These are phyloP conservation scores for Gorgonomyces haynaldii DNA, from an alignment of 192 early-diverging fungal genomes.

Conservation along the genomic window DNA sequence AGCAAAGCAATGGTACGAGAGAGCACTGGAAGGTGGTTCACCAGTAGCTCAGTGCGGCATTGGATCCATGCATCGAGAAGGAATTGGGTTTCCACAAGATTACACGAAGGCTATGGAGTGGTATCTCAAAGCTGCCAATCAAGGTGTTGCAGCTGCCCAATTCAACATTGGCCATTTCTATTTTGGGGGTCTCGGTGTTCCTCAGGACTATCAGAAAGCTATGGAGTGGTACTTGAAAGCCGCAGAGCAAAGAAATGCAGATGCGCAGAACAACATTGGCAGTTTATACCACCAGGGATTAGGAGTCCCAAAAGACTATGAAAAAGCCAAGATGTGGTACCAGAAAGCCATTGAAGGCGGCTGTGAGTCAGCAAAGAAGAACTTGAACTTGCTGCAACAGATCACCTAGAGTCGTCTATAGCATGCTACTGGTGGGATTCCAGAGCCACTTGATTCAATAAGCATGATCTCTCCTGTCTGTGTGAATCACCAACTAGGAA, in stretches of 20 bases:
- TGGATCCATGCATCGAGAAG: conserved; percentile 5
- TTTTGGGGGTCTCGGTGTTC: neutral
- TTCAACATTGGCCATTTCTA: neutral
- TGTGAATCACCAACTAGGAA: too few species aligned
- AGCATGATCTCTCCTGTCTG: too few species aligned
- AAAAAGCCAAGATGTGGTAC: conserved; percentile 5
- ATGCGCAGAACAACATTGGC: conserved; percentile 4
- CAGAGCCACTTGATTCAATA: too few species aligned
- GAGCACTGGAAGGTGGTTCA: conserved; percentile 41
- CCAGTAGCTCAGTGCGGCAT: conserved; percentile 29
- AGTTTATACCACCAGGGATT: neutral
- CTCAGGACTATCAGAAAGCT: conserved; percentile 5
- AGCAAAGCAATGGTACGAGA: conserved; percentile 2
- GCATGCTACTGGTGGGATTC: too few species aligned
- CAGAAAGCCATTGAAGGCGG: neutral
- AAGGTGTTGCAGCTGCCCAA: neutral
- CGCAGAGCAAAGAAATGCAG: neutral
- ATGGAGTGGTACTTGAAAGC: conserved; percentile 17
- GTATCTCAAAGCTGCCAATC: conserved; percentile 10
- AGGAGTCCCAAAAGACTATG: conserved; percentile 7
- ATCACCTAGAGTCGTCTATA: too few species aligned
- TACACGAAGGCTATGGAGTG: conserved; percentile 5
- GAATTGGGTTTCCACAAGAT: conserved; percentile 8
- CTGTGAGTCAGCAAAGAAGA: conserved; percentile 1
- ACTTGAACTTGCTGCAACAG: too few species aligned